Percentiles rank a stretch among this genome's conserved stretches.
phyloP scores from a whole-genome alignment of 1,284 basidiomycete genomes.

The Cryptococcus maquisensis region DNA sequence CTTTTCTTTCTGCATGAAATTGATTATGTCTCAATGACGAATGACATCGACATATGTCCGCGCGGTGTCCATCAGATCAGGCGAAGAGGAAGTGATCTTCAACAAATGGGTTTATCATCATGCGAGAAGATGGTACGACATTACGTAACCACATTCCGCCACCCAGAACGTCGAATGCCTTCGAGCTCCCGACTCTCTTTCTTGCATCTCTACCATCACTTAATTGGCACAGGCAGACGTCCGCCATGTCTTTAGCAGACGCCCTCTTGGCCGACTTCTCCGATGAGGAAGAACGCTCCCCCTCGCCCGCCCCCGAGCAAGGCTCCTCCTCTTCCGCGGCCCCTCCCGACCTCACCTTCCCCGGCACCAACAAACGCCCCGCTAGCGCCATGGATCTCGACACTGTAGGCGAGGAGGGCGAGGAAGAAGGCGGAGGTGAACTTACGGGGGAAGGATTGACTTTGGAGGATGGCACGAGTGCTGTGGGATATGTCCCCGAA shows the following conservation, averaged over 20 bases:
- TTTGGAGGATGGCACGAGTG: slow-evolving; percentile 36
- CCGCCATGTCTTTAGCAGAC: slow-evolving; percentile 48
- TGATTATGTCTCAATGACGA: too few species aligned
- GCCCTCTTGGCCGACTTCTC: slow-evolving; percentile 50
- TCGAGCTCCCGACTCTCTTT: too few species aligned
- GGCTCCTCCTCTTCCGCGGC: slow-evolving; percentile 26
- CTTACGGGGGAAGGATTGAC: slow-evolving; percentile 36
- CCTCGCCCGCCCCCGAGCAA: slow-evolving; percentile 16
- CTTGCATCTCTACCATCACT: too few species aligned
- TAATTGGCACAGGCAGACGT: too few species aligned
- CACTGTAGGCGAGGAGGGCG: slow-evolving; percentile 17
- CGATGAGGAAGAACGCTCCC: slow-evolving; percentile 32
- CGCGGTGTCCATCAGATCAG: too few species aligned
- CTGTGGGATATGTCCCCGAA: slow-evolving; percentile 66
- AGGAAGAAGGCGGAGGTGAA: slow-evolving; percentile 25
- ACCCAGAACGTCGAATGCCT: too few species aligned
- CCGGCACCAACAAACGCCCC: slow-evolving; percentile 21
- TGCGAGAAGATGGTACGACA: too few species aligned
- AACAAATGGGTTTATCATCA: too few species aligned
- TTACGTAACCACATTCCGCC: too few species aligned
- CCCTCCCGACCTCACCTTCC: slow-evolving; percentile 25
- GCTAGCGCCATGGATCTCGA: slow-evolving; percentile 29
- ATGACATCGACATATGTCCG: too few species aligned
- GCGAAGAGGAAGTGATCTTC: too few species aligned
- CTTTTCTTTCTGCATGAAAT: too few species aligned